Base-by-base conservation (phyloP, 1,284 basidiomycete genomes). In the Melampsora larici-populina region DNA sequence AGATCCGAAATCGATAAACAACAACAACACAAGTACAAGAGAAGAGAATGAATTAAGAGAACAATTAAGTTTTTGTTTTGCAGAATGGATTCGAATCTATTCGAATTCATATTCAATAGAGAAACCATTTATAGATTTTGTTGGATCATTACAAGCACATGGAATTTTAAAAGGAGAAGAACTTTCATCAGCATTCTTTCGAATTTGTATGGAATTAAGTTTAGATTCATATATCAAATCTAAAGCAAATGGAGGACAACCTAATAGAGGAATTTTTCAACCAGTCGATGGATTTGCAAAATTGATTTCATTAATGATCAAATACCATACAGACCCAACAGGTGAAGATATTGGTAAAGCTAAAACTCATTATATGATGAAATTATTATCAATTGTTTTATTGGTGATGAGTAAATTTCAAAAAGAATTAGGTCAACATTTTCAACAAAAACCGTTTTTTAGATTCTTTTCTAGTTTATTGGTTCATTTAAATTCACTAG, bases 401-500 rank as follows among this genome's bases (percentile, higher is more conserved):
- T 89, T 99, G 79, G 94, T 97, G 49, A 86, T 99, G 69, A 94
- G 97, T 58, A 93, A 95, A 82, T 89, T 92, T 84, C 96, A 99
- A 83, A 94, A 99, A 85, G 94, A 97, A 82, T 90, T 94, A 83
- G 94, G 93, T 2, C 86, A 89, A 1, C 87, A 89, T 71, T 99
- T 99, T 87, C 92, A 96, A 84, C 95, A 97, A 85, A 95, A 97
- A 85, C 96, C 97, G 1, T 99, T 98, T 88, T 96, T 96, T 86
- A 89, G 97, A 78, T 96, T 99, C 86, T 99, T 99, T 86, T 98
- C 94, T 18, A 97, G 93, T 84, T 88, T 99, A 80, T 87, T 99
- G 82, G 94, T 92, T 81, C 97, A 99, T 83, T 85, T 99, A 63
- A 90, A 93, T 80, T 85, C 89, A 21, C 90, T 97, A 80, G 94